Base-by-base conservation (phyloP, 192 early-diverging fungal species). In the Thamnidium elegans region DNA sequence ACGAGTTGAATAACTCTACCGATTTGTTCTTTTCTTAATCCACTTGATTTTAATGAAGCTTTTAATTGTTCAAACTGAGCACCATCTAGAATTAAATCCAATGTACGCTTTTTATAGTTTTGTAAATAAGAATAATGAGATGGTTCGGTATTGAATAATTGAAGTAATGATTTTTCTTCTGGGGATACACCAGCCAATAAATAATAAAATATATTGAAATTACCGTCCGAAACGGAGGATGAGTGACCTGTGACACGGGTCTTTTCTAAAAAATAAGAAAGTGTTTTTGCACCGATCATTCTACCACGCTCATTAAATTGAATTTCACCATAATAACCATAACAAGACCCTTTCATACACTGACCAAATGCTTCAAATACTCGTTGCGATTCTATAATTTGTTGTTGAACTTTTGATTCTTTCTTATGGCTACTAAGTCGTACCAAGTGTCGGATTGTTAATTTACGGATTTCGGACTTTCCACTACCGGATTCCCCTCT, bases 401-500 rank as follows among this genome's bases (percentile, higher is more conserved):
- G 87, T 45, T 81, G 78, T 21, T 91, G 87, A 4, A 90, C 73
- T 36, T 89, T 90, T 19, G 81, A 73, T 74, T 93, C 91, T 63
- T 92, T 90, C 17, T 86, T 84, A 58, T 90, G 80, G 34, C 86
- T 87, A 55, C 88, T 82, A 26, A 95, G 80, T 58, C 89, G 81
- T 65, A 87, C 87, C n/a, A 97, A 83, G 58, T 94, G 88, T 58
- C 86, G 78, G n/a, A 85, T 73, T 45, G 94, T 75, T 56, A 90
- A 86, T 9, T 79, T 75, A n/a, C 85, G 81, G 6, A 84, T 77
- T 44, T 84, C 82, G 1, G 93, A 81, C 66, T 98, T 98, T 54
- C 95, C 94, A 39, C 86, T 85, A 31, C 94, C 95, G 34, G 84
- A 83, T 56, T 91, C 86, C 44, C 95, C 95, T 58, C 92, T 92